Evolutionary conservation across 352 stramenopile genomes (phyloP).

Genomic region (Pythium rhizo-oryzae): DNA sequence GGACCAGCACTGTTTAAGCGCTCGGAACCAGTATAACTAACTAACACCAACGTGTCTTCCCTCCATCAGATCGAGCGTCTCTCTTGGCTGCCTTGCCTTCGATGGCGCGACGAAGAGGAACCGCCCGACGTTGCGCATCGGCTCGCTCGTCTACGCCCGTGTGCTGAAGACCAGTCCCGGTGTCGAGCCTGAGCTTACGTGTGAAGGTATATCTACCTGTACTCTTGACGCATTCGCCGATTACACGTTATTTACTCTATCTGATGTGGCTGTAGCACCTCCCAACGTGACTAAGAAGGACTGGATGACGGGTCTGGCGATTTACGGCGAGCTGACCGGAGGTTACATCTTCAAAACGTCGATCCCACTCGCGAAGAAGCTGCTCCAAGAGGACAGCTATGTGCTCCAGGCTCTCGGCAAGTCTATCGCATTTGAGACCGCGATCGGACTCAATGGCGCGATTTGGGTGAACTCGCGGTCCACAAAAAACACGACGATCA

Average conservation of each 20-base stretch:
- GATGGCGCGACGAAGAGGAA: slow-evolving; percentile 98
- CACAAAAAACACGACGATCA: slow-evolving; percentile 84
- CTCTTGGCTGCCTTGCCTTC: slow-evolving; percentile 88
- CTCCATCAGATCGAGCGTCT: slow-evolving; percentile 58
- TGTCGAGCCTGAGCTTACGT: slow-evolving; percentile 95
- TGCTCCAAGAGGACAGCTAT: slow-evolving; percentile 70
- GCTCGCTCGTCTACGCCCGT: slow-evolving; percentile 95
- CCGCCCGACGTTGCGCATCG: slow-evolving; percentile 92
- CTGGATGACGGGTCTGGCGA: slow-evolving; percentile 98
- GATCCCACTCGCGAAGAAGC: slow-evolving; percentile 69
- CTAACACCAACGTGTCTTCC: slow-evolving; percentile 11
- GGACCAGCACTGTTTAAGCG: neutral
- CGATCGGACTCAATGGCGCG: slow-evolving; percentile 95
- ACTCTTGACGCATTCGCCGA: neutral
- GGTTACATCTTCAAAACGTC: slow-evolving; percentile 92
- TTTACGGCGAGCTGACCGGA: slow-evolving; percentile 95
- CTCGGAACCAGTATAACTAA: neutral
- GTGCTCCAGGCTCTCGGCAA: slow-evolving; percentile 88
- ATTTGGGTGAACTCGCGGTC: slow-evolving; percentile 95
- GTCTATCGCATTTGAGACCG: slow-evolving; percentile 94
- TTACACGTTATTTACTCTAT: neutral
- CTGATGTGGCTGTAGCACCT: slow-evolving; percentile 46
- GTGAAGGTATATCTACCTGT: slow-evolving; percentile 62
- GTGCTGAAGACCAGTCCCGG: slow-evolving; percentile 86
- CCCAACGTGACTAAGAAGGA: slow-evolving; percentile 93